Evolutionary conservation across 1,139 yeast genomes (phyloP).

Genomic region (Arxiozyma heterogenica): DNA sequence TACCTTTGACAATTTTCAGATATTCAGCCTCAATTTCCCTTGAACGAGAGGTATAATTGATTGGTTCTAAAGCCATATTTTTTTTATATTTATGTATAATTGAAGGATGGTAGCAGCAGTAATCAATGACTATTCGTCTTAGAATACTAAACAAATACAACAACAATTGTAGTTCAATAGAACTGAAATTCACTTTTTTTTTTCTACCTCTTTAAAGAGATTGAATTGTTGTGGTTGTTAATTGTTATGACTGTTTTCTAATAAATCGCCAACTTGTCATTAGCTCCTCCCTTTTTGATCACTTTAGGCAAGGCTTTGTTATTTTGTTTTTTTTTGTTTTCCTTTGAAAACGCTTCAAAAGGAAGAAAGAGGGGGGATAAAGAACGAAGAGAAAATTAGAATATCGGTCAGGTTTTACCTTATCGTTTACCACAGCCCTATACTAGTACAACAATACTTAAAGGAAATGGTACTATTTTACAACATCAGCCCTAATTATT

Average conservation of each 20-base stretch:
- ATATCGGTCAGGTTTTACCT: too few species aligned
- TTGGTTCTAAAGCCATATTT: constrained; percentile 32
- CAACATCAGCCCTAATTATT: too few species aligned
- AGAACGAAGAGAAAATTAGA: too few species aligned
- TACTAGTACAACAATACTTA: too few species aligned
- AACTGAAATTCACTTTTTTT: background rate
- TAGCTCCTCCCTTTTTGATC: background rate
- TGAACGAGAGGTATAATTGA: constrained; percentile 40
- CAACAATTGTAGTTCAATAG: background rate
- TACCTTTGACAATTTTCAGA: constrained; percentile 56
- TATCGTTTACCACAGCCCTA: too few species aligned
- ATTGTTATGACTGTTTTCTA: background rate
- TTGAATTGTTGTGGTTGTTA: too few species aligned
- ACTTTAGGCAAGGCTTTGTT: too few species aligned
- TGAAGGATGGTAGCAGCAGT: background rate
- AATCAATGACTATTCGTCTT: background rate
- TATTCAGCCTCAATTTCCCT: constrained; percentile 54
- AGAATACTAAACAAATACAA: background rate
- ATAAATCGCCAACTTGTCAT: background rate
- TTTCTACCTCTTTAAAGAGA: background rate
- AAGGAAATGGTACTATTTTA: too few species aligned
- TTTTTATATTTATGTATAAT: background rate
- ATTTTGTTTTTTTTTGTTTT: too few species aligned
- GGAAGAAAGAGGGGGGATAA: too few species aligned
- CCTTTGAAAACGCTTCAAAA: too few species aligned